Evolutionary conservation across 2,329 filamentous ascomycete species (phyloP), one percentile per base, ranked within the genome.

Genomic region (Fusarium virguliforme): DNA sequence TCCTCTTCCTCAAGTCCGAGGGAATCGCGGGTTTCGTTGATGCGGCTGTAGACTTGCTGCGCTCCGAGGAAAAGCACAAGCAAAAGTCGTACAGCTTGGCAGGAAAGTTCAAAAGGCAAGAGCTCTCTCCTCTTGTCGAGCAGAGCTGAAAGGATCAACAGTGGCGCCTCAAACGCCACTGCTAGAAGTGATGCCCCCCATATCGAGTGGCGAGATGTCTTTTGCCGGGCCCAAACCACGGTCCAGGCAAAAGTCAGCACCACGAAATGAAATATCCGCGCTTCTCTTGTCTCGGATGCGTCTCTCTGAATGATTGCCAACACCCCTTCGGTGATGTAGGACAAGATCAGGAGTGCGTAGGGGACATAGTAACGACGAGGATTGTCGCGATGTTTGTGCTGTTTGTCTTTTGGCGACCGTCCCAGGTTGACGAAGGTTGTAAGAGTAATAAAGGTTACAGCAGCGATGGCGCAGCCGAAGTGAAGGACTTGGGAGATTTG

Each of bases 401-500:
- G 32, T 18, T 9, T 13, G 1, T 18, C 46, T 9, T 32, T 58
- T 58, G 8, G 6, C 26, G 8, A 26, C 15, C 38, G 34, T 22
- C 41, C 57, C 4, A 26, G 50, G 13, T 56, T 60, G 22, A 43
- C 9, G 3, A 75, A 4, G 4, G 48, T 24, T 3, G 35, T n/a
- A 5, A 15, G 24, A 7, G 61, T 40, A 18, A 66, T 61, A 15
- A 62, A 64, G 0, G 18, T 28, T 9, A 53, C 35, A 10, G 40
- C 38, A 0, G 55, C 41, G 18, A 60, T 1, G 7, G 67, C 64
- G 4, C 65, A 65, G 35, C 22, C 40, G 38, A 70, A 72, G 64
- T 75, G 70, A 4, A 75, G 72, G n/a, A 40, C 28, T 3, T 38
- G 55, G 0, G 48, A 63, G 9, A 26, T 43, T 60, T 60, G 65